phyloP scores from a whole-genome alignment of 2,329 filamentous ascomycete species.

The Aspergillus nomiae region DNA sequence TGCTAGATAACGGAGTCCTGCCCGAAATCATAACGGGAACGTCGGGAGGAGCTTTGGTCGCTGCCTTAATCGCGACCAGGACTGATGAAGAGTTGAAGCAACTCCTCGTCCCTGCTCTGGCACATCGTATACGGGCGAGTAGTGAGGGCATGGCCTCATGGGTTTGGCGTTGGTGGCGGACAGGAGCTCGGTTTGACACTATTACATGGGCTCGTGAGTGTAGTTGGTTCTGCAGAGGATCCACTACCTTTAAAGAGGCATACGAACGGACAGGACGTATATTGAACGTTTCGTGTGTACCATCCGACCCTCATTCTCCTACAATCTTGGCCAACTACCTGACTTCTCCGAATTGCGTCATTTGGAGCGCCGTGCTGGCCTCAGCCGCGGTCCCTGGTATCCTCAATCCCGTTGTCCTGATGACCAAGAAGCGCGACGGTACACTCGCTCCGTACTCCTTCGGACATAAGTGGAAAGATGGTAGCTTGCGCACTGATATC shows the following conservation, averaged over 20 bases:
- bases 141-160: constrained; percentile 75
- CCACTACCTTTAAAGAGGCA: constrained; percentile 91
- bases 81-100: constrained; percentile 89
- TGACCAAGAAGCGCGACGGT: constrained; percentile 80
- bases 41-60: constrained; percentile 88
- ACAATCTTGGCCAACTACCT: constrained; percentile 94
- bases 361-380: constrained; percentile 94
- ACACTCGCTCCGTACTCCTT: constrained; percentile 87
- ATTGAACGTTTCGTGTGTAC: constrained; percentile 93
- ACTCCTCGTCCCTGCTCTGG: constrained; percentile 83
- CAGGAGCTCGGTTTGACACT: constrained; percentile 90
- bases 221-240: constrained; percentile 88
- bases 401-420: constrained; percentile 89
- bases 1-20: constrained; percentile 81
- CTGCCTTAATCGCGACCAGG: constrained; percentile 81
- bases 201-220: constrained; percentile 85
- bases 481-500: constrained; percentile 90
- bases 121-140: constrained; percentile 81
- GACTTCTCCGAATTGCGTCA: constrained; percentile 93
- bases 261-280: constrained; percentile 93
- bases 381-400: constrained; percentile 96
- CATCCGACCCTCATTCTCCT: constrained; percentile 89
- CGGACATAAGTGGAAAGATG: constrained; percentile 99
- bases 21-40: constrained; percentile 96
- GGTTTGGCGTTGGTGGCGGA: constrained; percentile 84